Evolutionary conservation across 2,329 filamentous ascomycete species (phyloP), one percentile per base, ranked within the genome.

Genomic region (Aciculosporium take): DNA sequence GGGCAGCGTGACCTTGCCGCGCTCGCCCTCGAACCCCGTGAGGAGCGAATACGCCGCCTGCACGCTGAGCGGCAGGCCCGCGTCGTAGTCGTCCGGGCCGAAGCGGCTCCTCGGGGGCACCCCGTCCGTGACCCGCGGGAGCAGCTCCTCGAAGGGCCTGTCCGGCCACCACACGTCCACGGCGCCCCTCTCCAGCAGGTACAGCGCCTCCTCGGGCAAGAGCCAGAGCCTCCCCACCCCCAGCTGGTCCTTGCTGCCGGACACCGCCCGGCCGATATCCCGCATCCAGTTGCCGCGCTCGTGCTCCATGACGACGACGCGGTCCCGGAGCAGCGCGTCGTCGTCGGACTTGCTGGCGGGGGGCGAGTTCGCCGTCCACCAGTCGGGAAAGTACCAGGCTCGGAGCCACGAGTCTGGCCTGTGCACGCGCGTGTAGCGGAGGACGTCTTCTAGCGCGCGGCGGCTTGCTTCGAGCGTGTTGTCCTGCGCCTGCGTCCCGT

Each of bases 31-130:
- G 20, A 74, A 66, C 1, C 86, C 86, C 48, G 94, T 73, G 40
- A 94, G 78, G 18, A 86, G 72, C 5, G 88, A 76, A 65, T 96
- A 96, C 0, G 87, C 87, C 5, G 84, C 88, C 59, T 96, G 85
- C 30, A 96, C 64, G 59, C 84, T 94, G 67, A 98, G 79, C 0
- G 89, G 87, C n/a, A 91, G 60, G 0, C 81, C 82, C 4, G 71
- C 63, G 6, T 78, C 72, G 44, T 76, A 74, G 32, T 68, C 66
- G 24, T 62, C 53, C 2, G 56, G 53, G 3, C 44, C 40, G 9
- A 56, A 52, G 21, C 51, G 42, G 9, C 46, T 47, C 35, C 46
- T 50, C 2, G 42, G 33, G 7, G 43, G 18, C 9, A 43, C 42
- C 10, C 44, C 42, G 29, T 51, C 53, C 12, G 55, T 56, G 3